A percentile compares a stretch with the other conserved stretches of the same genome.
Conservation (phyloP, 1,284 basidiomycete genomes). For the Naganishia cerealis region DNA sequence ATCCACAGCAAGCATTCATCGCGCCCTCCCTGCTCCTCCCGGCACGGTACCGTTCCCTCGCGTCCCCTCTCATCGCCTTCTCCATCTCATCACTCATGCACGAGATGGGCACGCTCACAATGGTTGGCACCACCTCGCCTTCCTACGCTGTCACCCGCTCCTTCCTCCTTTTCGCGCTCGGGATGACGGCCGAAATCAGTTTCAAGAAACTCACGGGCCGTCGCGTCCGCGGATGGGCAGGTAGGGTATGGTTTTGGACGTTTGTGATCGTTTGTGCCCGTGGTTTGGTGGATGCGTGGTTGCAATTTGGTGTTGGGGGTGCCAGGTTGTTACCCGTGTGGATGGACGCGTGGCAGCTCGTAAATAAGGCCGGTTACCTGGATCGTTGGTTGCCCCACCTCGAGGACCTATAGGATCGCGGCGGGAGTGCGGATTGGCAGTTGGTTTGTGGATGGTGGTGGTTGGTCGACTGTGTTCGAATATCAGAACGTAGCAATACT, state of each 20-base stretch:
- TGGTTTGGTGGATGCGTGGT: constrained; percentile 42
- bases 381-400: background rate
- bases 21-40: constrained; percentile 38
- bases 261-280: constrained; percentile 40
- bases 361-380: background rate
- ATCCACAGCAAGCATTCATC: constrained; percentile 38
- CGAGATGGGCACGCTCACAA: constrained; percentile 45
- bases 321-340: constrained; percentile 27
- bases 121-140: constrained; percentile 44
- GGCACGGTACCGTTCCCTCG: constrained; percentile 38
- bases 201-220: constrained; percentile 45
- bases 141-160: constrained; percentile 38
- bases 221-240: constrained; percentile 44
- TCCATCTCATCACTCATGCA: constrained; percentile 48
- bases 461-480: too few relatives aligned
- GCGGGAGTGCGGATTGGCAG: too few relatives aligned
- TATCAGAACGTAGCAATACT: too few relatives aligned
- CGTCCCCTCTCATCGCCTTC: constrained; percentile 45
- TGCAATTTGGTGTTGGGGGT: constrained; percentile 46
- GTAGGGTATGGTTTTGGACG: constrained; percentile 47
- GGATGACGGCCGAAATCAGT: constrained; percentile 42
- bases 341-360: constrained; percentile 24
- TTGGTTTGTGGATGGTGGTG: too few relatives aligned
- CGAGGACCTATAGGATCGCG: too few relatives aligned
- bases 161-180: constrained; percentile 46